Evolutionary conservation across 345 rosid genomes (phyloP).

Genomic region (Lumnitzera littorea): DNA sequence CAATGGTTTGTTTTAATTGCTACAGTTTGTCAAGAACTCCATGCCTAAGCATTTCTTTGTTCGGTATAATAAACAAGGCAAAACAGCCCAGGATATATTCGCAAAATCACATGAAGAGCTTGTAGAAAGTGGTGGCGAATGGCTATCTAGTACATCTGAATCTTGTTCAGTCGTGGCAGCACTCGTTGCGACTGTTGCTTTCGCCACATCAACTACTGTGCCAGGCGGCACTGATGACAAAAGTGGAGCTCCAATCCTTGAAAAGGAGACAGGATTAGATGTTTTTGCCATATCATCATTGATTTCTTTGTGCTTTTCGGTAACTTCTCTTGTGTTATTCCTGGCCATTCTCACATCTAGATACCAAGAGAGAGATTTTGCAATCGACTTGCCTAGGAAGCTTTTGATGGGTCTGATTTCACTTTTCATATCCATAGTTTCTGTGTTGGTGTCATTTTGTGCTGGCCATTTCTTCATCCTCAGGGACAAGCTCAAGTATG

Average conservation of each 20-base stretch:
- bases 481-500: constrained; percentile 25
- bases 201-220: constrained; percentile 36
- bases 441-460: constrained; percentile 37
- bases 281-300: constrained; percentile 35
- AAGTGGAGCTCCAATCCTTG: constrained; percentile 22
- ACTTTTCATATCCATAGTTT: constrained; percentile 31
- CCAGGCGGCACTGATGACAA: constrained; percentile 23
- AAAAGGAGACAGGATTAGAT: constrained; percentile 22
- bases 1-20: too few relatives aligned
- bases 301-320: constrained; percentile 32
- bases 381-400: constrained; percentile 21
- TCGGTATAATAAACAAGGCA: constrained; percentile 17
- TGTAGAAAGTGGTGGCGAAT: constrained; percentile 29
- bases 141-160: constrained; percentile 42
- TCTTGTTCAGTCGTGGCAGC: constrained; percentile 55
- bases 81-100: constrained; percentile 33
- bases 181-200: constrained; percentile 48
- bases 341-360: constrained; percentile 36
- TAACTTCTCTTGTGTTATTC: constrained; percentile 27
- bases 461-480: constrained; percentile 49
- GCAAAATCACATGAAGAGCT: constrained; percentile 23
- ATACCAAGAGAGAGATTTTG: constrained; percentile 32
- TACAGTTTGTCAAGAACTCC: constrained; percentile 38
- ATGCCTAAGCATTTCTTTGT: constrained; percentile 27
- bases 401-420: constrained; percentile 31